Percentiles rank a stretch among this genome's conserved stretches.
Conservation (phyloP, 2,329 filamentous ascomycete genomes). For the Arthrobotrys sphaeroides region DNA sequence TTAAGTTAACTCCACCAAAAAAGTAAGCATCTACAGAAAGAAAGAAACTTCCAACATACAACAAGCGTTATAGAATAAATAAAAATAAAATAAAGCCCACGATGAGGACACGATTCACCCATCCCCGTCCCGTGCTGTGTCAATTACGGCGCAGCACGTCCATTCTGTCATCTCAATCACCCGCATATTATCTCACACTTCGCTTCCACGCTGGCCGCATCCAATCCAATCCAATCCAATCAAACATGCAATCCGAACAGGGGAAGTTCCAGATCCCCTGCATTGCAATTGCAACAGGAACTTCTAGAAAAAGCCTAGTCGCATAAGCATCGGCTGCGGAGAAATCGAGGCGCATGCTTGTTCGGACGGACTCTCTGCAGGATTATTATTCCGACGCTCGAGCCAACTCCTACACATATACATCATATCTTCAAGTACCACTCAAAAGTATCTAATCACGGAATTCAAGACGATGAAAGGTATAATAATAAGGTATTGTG, state of each 20-base stretch:
- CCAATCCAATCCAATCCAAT: too few species aligned
- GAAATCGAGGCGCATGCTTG: constrained; percentile 13
- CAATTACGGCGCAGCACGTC: too few species aligned
- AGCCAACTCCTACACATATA: neutral
- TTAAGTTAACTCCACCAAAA: too few species aligned
- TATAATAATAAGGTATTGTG: neutral
- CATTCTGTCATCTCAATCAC: constrained; percentile 27
- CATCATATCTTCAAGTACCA: neutral
- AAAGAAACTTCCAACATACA: too few species aligned
- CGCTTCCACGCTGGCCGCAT: neutral
- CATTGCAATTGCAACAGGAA: neutral
- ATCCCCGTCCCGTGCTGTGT: too few species aligned
- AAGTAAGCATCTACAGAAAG: too few species aligned
- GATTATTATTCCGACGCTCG: neutral
- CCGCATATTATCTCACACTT: constrained; percentile 29
- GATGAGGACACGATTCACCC: constrained; percentile 5
- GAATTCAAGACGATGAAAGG: too few species aligned
- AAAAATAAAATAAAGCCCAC: too few species aligned
- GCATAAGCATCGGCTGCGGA: neutral
- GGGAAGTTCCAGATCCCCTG: too few species aligned
- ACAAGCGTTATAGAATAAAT: too few species aligned
- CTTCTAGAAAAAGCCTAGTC: constrained; percentile 17
- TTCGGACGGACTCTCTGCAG: constrained; percentile 3
- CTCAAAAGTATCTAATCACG: too few species aligned
- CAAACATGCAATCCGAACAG: too few species aligned